A percentile compares a stretch with the other conserved stretches of the same genome.
Evolutionary conservation across 768 basidiomycete genomes (phyloP).

Genomic region (Xerocomus potaroensis): DNA sequence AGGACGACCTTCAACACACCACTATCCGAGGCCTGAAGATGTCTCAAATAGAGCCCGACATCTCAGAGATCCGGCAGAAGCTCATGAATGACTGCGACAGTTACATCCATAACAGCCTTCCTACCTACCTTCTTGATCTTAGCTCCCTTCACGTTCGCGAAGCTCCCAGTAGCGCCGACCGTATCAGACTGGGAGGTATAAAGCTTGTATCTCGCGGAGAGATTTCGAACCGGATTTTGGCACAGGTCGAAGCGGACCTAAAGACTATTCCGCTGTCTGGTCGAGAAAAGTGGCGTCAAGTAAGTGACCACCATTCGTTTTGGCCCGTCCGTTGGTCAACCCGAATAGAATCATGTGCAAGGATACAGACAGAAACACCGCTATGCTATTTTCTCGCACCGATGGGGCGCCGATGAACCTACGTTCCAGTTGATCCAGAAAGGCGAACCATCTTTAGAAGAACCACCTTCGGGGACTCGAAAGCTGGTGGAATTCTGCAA

Average conservation of each 20-base stretch:
- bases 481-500: conserved; percentile 2
- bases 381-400: conserved; percentile 4
- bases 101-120: not conserved
- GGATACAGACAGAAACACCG: not conserved
- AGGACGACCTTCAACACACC: no score
- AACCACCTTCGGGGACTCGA: not conserved
- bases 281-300: not conserved
- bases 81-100: not conserved
- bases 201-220: conserved; percentile 1
- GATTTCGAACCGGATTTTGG: not conserved
- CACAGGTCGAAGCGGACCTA: not conserved
- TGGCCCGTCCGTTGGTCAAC: not conserved
- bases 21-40: no score
- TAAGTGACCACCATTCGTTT: not conserved
- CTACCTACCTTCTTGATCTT: conserved; percentile 3
- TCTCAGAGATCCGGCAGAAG: not conserved
- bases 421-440: not conserved
- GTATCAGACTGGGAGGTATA: not conserved
- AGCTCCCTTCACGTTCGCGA: not conserved
- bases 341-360: not conserved
- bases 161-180: not conserved
- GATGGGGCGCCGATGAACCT: conserved; percentile 1
- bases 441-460: not conserved
- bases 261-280: not conserved
- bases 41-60: not conserved